These are phyloP conservation scores for Saxophila tyrrhenica DNA, from an alignment of 495 filamentous ascomycete genomes.

Conservation along the genomic window DNA sequence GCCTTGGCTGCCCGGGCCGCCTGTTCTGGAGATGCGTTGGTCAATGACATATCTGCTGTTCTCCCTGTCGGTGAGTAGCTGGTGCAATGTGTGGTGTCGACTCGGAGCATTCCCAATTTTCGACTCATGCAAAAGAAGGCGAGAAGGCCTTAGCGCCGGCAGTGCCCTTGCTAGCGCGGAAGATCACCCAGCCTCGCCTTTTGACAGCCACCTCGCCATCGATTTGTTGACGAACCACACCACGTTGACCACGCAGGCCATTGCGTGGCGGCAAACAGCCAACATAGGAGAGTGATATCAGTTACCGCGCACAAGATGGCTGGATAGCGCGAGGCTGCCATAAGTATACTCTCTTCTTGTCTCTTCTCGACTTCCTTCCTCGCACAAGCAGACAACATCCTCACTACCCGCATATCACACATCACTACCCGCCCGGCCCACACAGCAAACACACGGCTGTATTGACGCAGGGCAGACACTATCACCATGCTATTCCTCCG, in stretches of 20 bases:
- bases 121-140: neutral
- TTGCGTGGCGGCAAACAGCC: neutral
- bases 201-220: neutral
- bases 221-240: neutral
- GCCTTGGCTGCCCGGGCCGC: conserved; percentile 29
- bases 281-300: neutral
- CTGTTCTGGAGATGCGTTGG: conserved; percentile 31
- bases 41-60: conserved; percentile 39
- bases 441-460: neutral
- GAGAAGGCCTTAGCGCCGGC: neutral
- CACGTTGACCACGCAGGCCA: neutral
- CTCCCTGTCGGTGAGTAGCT: too few species aligned
- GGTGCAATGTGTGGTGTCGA: too few species aligned
- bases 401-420: neutral
- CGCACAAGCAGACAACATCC: neutral
- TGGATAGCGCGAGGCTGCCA: neutral
- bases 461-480: neutral
- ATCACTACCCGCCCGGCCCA: neutral
- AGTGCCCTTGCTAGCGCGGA: too few species aligned
- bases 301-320: neutral
- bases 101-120: too few species aligned
- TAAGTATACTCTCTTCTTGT: conserved; percentile 1
- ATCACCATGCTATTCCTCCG: conserved; percentile 8
- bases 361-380: neutral
- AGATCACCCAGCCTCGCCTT: neutral